Conservation (phyloP, 2,329 filamentous ascomycete species). For the Ophiostoma piceae region DNA sequence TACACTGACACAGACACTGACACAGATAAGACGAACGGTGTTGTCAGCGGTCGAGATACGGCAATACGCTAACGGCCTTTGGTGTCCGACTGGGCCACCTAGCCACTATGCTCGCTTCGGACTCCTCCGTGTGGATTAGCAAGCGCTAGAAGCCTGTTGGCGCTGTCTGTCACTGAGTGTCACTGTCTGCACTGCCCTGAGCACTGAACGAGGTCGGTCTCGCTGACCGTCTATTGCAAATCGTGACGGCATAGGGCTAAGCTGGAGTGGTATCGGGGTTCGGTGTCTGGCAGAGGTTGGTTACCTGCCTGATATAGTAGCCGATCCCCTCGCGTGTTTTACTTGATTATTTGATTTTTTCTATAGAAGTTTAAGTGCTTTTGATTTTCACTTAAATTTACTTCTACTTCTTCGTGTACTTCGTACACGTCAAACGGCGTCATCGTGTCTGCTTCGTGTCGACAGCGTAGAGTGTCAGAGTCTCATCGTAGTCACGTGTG, state of each 20-base stretch:
- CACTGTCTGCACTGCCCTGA: background rate
- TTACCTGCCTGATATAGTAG: slow-evolving; percentile 4
- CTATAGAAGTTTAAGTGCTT: background rate
- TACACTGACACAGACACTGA: background rate
- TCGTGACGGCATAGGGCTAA: slow-evolving; percentile 6
- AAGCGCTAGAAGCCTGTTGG: background rate
- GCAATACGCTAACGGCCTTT: background rate
- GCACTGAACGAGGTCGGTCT: background rate
- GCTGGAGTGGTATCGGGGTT: background rate
- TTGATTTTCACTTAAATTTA: background rate
- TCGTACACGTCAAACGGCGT: background rate
- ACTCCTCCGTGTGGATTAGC: background rate
- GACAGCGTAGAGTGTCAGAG: background rate
- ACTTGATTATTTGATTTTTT: background rate
- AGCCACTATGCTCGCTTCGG: background rate
- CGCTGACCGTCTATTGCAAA: slow-evolving; percentile 5
- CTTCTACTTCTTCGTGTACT: background rate
- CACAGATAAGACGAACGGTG: background rate
- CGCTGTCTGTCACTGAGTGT: background rate
- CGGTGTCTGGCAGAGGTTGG: background rate
- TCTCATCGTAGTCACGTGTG: slow-evolving; percentile 7
- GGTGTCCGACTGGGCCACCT: background rate
- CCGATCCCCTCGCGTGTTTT: background rate
- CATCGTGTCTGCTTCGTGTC: background rate
- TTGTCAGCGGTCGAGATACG: slow-evolving; percentile 4